These are phyloP conservation scores for Cercospora citrullina DNA, from an alignment of 2,329 filamentous ascomycete genomes.

Conservation along the genomic window DNA sequence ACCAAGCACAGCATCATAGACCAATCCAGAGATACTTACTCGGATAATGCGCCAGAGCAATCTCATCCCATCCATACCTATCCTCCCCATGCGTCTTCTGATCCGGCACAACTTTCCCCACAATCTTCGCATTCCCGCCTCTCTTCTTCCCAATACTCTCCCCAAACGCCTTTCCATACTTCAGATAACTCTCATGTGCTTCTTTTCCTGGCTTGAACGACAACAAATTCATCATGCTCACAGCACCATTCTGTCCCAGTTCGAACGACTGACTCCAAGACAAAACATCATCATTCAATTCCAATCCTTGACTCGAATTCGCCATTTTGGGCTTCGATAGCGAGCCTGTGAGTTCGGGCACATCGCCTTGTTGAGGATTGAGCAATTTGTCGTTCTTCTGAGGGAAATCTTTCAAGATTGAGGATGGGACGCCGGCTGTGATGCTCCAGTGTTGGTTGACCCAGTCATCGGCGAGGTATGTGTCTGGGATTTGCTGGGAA, in stretches of 20 bases:
- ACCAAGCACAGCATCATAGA: not conserved
- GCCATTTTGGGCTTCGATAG: slow-evolving; percentile 38
- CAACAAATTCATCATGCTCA: slow-evolving; percentile 65
- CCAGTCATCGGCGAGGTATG: slow-evolving; percentile 30
- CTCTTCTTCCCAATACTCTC: slow-evolving; percentile 51
- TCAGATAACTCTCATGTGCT: slow-evolving; percentile 54
- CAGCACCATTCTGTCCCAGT: slow-evolving; percentile 43
- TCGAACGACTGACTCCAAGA: slow-evolving; percentile 51
- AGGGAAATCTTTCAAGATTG: slow-evolving; percentile 42
- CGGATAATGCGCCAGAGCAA: slow-evolving; percentile 65
- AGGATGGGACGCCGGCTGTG: slow-evolving; percentile 47
- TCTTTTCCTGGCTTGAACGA: slow-evolving; percentile 54
- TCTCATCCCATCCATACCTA: slow-evolving; percentile 57
- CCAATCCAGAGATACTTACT: slow-evolving; percentile 51
- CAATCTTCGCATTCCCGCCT: slow-evolving; percentile 62
- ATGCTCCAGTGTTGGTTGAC: slow-evolving; percentile 37
- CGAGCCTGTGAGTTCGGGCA: slow-evolving; percentile 42
- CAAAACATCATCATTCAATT: slow-evolving; percentile 54
- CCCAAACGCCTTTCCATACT: slow-evolving; percentile 59
- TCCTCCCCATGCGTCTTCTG: slow-evolving; percentile 31
- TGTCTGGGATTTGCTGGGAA: slow-evolving; percentile 30
- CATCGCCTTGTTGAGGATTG: slow-evolving; percentile 34
- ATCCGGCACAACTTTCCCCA: slow-evolving; percentile 56
- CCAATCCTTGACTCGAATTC: slow-evolving; percentile 52
- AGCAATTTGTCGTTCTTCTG: slow-evolving; percentile 45